These are phyloP conservation scores for Diaporthe helianthi DNA, from an alignment of 2,329 filamentous ascomycete genomes.

Conservation along the genomic window DNA sequence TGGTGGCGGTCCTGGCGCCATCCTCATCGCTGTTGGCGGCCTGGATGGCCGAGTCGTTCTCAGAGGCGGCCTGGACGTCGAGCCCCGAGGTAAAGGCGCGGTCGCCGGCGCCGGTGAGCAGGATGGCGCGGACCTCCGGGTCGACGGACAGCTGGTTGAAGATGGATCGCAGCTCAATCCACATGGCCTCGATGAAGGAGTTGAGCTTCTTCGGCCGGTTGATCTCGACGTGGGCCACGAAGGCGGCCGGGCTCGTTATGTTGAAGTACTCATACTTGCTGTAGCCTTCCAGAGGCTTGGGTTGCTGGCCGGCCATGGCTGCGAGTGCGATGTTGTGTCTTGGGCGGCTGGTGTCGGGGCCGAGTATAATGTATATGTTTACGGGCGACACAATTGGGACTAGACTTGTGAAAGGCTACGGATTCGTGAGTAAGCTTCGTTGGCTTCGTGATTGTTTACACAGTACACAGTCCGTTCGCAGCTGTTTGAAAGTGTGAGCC, in stretches of 20 bases:
- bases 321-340: background rate
- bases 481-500: background rate
- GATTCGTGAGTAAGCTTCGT: background rate
- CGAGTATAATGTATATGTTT: background rate
- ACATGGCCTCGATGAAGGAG: constrained; percentile 84
- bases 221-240: constrained; percentile 91
- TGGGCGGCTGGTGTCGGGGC: background rate
- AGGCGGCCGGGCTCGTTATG: constrained; percentile 72
- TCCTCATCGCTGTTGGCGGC: constrained; percentile 53
- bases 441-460: background rate
- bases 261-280: constrained; percentile 71
- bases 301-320: constrained; percentile 25
- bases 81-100: constrained; percentile 86
- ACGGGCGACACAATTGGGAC: background rate
- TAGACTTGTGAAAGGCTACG: background rate
- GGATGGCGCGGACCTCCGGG: constrained; percentile 74
- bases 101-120: constrained; percentile 82
- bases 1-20: constrained; percentile 67
- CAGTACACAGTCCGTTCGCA: too few species aligned
- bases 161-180: constrained; percentile 77
- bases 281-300: constrained; percentile 43
- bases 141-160: constrained; percentile 77
- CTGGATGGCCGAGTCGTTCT: constrained; percentile 53
- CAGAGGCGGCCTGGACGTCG: constrained; percentile 76
- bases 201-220: constrained; percentile 88